Conservation (phyloP, 2,329 filamentous ascomycete species). For the Esteya vermicola region DNA sequence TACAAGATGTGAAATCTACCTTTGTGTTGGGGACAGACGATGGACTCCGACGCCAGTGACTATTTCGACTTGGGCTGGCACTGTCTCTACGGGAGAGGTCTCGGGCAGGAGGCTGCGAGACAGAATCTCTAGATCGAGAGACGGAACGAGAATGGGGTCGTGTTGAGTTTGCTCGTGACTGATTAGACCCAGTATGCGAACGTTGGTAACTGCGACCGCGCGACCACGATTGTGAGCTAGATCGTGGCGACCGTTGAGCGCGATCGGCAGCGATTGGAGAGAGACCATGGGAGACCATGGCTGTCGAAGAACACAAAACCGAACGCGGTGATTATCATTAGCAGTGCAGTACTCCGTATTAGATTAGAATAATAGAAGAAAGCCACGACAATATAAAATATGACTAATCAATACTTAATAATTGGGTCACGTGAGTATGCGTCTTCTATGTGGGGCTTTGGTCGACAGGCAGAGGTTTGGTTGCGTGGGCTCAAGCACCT, state of each 20-base stretch:
- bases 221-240: constrained; percentile 2
- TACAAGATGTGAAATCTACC: no score
- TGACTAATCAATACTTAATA: not conserved
- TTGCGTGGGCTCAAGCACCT: no score
- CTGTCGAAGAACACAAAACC: not conserved
- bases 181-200: not conserved
- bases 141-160: not conserved
- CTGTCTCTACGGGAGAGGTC: constrained; percentile 22
- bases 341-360: no score
- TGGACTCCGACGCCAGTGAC: constrained; percentile 18
- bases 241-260: constrained; percentile 1
- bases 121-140: constrained; percentile 10
- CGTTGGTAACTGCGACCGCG: not conserved
- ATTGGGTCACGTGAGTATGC: no score
- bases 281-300: constrained; percentile 2
- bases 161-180: constrained; percentile 1
- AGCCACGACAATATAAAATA: no score
- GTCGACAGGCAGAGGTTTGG: no score
- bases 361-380: no score
- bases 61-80: constrained; percentile 18
- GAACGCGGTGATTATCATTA: not conserved
- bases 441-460: no score
- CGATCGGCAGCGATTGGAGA: not conserved
- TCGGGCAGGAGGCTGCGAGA: constrained; percentile 19
- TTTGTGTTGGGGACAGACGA: constrained; percentile 36